Base-by-base conservation (phyloP, 345 rosid genomes). In the Linum tenue region DNA sequence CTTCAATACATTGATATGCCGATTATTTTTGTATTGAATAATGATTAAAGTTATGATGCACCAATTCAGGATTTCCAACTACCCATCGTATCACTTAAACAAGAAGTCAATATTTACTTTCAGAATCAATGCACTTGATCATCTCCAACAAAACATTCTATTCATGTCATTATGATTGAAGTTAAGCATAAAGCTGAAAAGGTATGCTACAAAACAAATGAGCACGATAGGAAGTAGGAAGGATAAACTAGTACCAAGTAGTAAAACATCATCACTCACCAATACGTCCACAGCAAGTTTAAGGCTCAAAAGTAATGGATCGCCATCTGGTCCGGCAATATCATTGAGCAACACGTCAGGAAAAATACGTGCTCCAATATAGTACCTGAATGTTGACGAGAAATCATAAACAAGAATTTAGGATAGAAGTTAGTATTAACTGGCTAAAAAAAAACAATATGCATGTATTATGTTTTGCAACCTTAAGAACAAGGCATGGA, bases 341-440 rank as follows among this genome's bases (percentile, higher is more conserved):
- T 88, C 97, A 84, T 85, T 92, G 72, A 92, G 88, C 82, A 92
- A 77, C 79, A 88, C 98, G 79, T 90, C 89, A 22, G 98, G 98
- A 75, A 90, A 92, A 77, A 92, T 70, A 72, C 84, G 78, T 63
- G 96, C 78, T 50, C 98, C 98, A 37, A 83, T 56, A 69, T 77
- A 92, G 79, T 92, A 90, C 98, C 98, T 92, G 74, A 73, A 77
- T 39, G 66, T 39, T n/a, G 50, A 75, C 63, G 60, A 39, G 57
- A 39, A 48, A 65, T 14, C 60, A 37, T 14, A 50, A 10, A 63
- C 50, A 63, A 67, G 62, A 57, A 58, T 41, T 69, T 67, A 55
- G 60, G 58, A 62, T 39, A 64, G 51, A 62, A 10, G 12, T 22
- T 39, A 3, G 8, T 15, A 14, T 4, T 6, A 17, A 69, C 37